phyloP scores from a whole-genome alignment of 75 land plant genomes.

The Selaginella moellendorffii region DNA sequence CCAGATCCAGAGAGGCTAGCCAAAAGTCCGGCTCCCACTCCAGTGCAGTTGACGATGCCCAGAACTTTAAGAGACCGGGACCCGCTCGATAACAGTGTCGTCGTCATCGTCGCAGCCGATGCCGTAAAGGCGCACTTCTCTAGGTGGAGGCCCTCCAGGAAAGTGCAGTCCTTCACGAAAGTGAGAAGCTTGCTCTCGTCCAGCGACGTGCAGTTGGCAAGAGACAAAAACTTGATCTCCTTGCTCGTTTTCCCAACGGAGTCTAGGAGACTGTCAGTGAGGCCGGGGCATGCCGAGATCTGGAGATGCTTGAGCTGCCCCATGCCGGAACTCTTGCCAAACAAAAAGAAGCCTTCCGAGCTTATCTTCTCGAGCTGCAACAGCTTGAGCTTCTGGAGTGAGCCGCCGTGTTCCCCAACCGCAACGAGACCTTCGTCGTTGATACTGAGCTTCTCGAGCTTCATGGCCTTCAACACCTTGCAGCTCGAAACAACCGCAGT shows the following conservation, averaged over 20 bases:
- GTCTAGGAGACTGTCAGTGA: constrained; percentile 43
- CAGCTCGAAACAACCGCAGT: constrained; percentile 36
- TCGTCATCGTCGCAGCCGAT: no score
- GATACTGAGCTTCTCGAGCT: constrained; percentile 49
- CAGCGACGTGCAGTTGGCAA: constrained; percentile 35
- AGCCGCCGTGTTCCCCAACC: constrained; percentile 47
- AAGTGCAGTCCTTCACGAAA: constrained; percentile 30
- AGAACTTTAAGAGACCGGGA: constrained; percentile 28
- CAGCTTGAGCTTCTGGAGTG: constrained; percentile 38
- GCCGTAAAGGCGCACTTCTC: constrained; percentile 71
- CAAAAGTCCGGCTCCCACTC: constrained; percentile 38
- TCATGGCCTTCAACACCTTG: constrained; percentile 35
- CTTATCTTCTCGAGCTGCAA: constrained; percentile 34
- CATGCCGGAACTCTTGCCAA: constrained; percentile 48
- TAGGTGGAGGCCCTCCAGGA: constrained; percentile 55
- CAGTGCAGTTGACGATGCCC: constrained; percentile 43
- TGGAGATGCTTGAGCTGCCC: constrained; percentile 22
- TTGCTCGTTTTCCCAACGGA: constrained; percentile 45
- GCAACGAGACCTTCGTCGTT: constrained; percentile 49
- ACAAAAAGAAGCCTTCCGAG: constrained; percentile 59
- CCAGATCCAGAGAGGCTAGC: constrained; percentile 42
- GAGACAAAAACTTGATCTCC: constrained; percentile 35
- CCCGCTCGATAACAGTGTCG: no score
- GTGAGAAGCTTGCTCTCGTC: constrained; percentile 41
- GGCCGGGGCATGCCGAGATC: constrained; percentile 43